Percentiles rank a stretch among this genome's conserved stretches.
Evolutionary conservation across 257 asterid species (phyloP).

Genomic region (Nemophila menziesii): DNA sequence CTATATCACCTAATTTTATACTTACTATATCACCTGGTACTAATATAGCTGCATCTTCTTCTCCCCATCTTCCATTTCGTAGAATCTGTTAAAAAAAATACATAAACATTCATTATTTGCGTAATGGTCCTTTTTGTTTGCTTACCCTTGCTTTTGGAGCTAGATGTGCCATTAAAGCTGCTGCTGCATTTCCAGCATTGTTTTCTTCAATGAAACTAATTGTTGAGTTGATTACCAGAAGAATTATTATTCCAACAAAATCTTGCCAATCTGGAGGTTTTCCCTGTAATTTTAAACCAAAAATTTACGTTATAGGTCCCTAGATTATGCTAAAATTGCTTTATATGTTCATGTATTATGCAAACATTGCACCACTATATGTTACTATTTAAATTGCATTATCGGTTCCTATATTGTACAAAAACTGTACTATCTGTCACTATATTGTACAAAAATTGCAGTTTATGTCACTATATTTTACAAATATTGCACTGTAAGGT

Average conservation of each 20-base stretch:
- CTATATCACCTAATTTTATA: slow-evolving; percentile 64
- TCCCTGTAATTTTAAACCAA: slow-evolving; percentile 25
- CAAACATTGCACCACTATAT: too few relatives aligned
- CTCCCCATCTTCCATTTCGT: slow-evolving; percentile 67
- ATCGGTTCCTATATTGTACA: too few relatives aligned
- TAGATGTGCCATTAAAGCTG: slow-evolving; percentile 58
- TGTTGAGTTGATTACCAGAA: slow-evolving; percentile 53
- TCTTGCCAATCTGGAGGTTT: slow-evolving; percentile 76
- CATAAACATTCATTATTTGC: neutral
- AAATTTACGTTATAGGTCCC: too few relatives aligned
- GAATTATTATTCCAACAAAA: slow-evolving; percentile 41
- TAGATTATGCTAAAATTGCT: too few relatives aligned
- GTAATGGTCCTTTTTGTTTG: neutral
- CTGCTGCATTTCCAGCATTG: slow-evolving; percentile 70
- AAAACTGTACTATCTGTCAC: too few relatives aligned
- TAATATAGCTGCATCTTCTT: slow-evolving; percentile 60
- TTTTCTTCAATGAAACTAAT: slow-evolving; percentile 64
- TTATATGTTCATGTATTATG: too few relatives aligned
- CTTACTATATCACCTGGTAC: slow-evolving; percentile 74
- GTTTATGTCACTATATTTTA: too few relatives aligned
- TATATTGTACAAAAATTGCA: too few relatives aligned
- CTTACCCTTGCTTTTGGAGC: slow-evolving; percentile 58
- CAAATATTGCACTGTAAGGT: too few relatives aligned
- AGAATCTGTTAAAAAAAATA: slow-evolving; percentile 24
- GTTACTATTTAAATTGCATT: too few relatives aligned